Evolutionary conservation across 305 asterid genomes (phyloP).

Genomic region (Petunia hybrid): DNA sequence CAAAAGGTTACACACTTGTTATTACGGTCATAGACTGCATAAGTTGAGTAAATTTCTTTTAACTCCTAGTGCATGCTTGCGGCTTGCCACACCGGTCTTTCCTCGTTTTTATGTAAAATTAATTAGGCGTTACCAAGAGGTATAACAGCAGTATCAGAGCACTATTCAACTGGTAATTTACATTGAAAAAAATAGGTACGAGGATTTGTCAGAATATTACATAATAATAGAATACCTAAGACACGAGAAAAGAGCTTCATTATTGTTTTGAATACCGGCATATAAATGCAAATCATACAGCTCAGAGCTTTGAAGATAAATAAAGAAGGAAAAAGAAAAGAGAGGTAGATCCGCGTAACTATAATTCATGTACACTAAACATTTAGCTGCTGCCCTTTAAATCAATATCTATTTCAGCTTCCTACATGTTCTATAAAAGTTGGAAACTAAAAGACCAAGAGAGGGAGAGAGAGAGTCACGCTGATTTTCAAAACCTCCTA

Average conservation of each 20-base stretch:
- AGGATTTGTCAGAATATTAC: neutral
- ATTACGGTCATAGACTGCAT: neutral
- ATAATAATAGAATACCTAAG: neutral
- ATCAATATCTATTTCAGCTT: constrained; percentile 4
- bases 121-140: neutral
- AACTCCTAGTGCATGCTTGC: neutral
- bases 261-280: neutral
- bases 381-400: constrained; percentile 1
- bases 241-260: neutral
- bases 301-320: neutral
- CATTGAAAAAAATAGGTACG: neutral
- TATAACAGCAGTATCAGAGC: neutral
- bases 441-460: neutral
- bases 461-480: neutral
- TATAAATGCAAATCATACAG: neutral
- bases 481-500: neutral
- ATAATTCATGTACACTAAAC: neutral
- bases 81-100: neutral
- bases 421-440: neutral
- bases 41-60: neutral
- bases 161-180: neutral
- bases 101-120: neutral
- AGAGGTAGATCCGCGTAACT: neutral
- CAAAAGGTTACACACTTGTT: neutral
- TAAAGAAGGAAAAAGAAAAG: neutral